Percentiles rank a stretch among this genome's conserved stretches.
These are phyloP conservation scores for Phanerochaete carnosa DNA, from an alignment of 768 basidiomycete genomes.

Conservation along the genomic window DNA sequence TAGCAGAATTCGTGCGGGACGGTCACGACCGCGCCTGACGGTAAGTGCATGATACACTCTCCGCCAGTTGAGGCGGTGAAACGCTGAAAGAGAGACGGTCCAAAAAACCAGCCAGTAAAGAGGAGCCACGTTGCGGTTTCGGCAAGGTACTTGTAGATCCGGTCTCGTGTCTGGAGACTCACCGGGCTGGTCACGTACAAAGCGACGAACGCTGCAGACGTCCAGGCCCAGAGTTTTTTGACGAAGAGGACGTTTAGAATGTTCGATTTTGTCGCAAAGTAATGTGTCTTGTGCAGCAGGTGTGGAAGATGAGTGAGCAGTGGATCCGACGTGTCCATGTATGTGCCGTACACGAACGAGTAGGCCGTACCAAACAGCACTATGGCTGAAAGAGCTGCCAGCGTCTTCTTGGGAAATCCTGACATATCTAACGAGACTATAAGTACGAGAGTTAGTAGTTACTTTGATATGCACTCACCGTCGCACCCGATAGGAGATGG, in stretches of 20 bases:
- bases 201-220: slow-evolving; percentile 60
- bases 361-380: slow-evolving; percentile 62
- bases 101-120: slow-evolving; percentile 88
- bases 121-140: slow-evolving; percentile 68
- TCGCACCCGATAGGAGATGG: not conserved
- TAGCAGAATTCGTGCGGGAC: slow-evolving; percentile 61
- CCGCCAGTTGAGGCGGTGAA: slow-evolving; percentile 66
- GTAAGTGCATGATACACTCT: slow-evolving; percentile 67
- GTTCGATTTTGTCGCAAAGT: slow-evolving; percentile 82
- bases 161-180: slow-evolving; percentile 34
- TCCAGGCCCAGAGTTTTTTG: slow-evolving; percentile 93
- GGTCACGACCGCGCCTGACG: slow-evolving; percentile 47
- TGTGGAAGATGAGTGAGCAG: slow-evolving; percentile 67
- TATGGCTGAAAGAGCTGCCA: slow-evolving; percentile 41
- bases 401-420: slow-evolving; percentile 18
- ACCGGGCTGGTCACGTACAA: slow-evolving; percentile 57
- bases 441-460: not conserved
- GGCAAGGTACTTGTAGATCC: slow-evolving; percentile 50
- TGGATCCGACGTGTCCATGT: slow-evolving; percentile 84
- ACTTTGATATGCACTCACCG: not conserved
- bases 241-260: slow-evolving; percentile 82
- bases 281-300: slow-evolving; percentile 56
- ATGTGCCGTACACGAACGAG: slow-evolving; percentile 61
- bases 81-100: slow-evolving; percentile 71
- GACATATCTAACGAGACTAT: not conserved